Evolutionary conservation across 768 basidiomycete genomes (phyloP), one percentile per base, ranked within the genome.

Genomic region (Atractiella rhizophila): DNA sequence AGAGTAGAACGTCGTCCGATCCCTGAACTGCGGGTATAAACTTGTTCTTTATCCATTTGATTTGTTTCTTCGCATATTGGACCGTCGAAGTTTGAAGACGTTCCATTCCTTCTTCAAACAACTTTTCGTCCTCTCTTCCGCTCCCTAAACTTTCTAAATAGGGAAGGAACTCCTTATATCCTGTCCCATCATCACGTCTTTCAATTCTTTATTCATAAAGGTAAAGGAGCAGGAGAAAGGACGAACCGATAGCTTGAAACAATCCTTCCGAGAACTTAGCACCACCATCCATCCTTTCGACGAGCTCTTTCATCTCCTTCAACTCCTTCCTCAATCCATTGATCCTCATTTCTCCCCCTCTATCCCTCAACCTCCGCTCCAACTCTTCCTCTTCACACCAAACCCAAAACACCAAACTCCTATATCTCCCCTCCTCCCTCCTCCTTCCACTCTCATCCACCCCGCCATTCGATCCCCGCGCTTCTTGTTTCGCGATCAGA

Each of bases 31-130:
- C 59, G 16, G 85, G 86, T 27, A 91, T 57, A 12, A 96, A 59
- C 58, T 91, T 88, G 55, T 81, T 81, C 28, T 70, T 66, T 35
- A 96, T 73, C 91, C 91, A 98, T 27, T 74, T 71, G 30, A 86
- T 65, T 56, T 98, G 91, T 28, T 74, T 65, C 54, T 77, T 81
- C 0, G 91, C 81, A 55, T 96, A 98, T 58, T 83, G 76, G 18
- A 76, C 64, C 7, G 86, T 98, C 0, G 76, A 73, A 0, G 67
- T 58, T 56, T 94, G 91, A 74, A 85, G 86, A 8, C 66, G 66
- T 31, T 76, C 73, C 6, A 78, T 60, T 0, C 76, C 76, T 12
- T 61, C 59, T 4, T 59, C 44, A 52, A 74, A 76, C 11, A 59
- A 53, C 23, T 37, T 60, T 49, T 46, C 62, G 54, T 38, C 48